Percentiles rank a stretch among this genome's conserved stretches.
phyloP scores from a whole-genome alignment of 1,139 yeast species.

The Taphrina confusa region DNA sequence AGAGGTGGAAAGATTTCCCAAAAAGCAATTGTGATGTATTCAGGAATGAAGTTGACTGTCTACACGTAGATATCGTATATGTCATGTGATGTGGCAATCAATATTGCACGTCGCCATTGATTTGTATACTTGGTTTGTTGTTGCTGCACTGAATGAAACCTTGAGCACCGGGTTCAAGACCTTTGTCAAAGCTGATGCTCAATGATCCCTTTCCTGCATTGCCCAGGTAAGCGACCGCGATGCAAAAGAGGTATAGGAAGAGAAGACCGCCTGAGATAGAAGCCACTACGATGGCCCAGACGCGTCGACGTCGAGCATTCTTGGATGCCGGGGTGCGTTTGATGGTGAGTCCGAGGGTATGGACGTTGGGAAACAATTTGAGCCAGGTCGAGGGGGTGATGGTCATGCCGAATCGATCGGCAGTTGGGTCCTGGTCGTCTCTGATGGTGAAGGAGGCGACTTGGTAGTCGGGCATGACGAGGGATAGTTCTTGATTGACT shows the following conservation, averaged over 20 bases:
- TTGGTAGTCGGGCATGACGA: not conserved
- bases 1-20: too few species aligned
- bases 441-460: not conserved
- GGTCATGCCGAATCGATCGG: not conserved
- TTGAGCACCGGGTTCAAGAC: not conserved
- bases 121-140: constrained; percentile 1
- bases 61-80: too few species aligned
- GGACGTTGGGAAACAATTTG: not conserved
- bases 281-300: not conserved
- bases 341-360: not conserved
- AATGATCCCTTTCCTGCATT: not conserved
- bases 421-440: too few species aligned
- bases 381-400: not conserved
- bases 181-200: not conserved
- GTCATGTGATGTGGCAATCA: too few species aligned
- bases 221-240: not conserved
- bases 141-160: not conserved
- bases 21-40: too few species aligned
- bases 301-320: not conserved
- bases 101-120: too few species aligned
- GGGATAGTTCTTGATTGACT: not conserved
- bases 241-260: too few species aligned
- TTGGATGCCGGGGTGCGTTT: not conserved
- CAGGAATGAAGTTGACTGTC: too few species aligned
- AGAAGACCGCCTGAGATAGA: not conserved